phyloP scores from a whole-genome alignment of 2,329 filamentous ascomycete genomes.

The Exophiala mesophila region DNA sequence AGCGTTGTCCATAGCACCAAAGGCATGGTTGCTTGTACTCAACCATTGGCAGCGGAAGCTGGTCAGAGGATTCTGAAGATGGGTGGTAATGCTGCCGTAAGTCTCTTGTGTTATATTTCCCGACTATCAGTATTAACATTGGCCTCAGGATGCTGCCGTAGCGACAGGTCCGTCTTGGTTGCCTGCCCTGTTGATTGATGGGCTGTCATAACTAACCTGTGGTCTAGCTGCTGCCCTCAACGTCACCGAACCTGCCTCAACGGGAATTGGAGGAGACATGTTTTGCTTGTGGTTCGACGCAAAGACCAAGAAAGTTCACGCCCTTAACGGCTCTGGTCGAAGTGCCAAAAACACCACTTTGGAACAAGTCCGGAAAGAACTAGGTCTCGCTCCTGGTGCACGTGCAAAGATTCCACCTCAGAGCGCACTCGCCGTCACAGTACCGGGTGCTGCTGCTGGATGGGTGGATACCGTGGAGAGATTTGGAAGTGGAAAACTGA shows the following conservation, averaged over 20 bases:
- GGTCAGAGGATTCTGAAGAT: conserved; percentile 78
- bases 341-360: conserved; percentile 65
- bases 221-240: conserved; percentile 81
- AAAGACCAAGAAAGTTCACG: conserved; percentile 71
- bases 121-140: too few species aligned
- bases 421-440: conserved; percentile 76
- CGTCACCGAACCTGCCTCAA: conserved; percentile 86
- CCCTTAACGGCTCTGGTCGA: conserved; percentile 90
- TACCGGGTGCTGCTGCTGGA: conserved; percentile 84
- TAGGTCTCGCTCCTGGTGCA: conserved; percentile 54
- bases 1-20: conserved; percentile 92
- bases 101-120: too few species aligned
- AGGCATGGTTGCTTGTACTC: conserved; percentile 84
- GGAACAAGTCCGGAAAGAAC: conserved; percentile 62
- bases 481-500: conserved; percentile 83
- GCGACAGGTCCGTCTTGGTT: conserved; percentile 62
- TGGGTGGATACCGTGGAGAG: conserved; percentile 86
- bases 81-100: conserved; percentile 88
- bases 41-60: conserved; percentile 83
- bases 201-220: too few species aligned
- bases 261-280: conserved; percentile 95
- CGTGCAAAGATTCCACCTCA: conserved; percentile 57
- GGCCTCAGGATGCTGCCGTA: conserved; percentile 81
- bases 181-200: background rate
- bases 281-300: conserved; percentile 93